These are phyloP conservation scores for Cordyceps javanica DNA, from an alignment of 2,329 filamentous ascomycete species.

Conservation along the genomic window DNA sequence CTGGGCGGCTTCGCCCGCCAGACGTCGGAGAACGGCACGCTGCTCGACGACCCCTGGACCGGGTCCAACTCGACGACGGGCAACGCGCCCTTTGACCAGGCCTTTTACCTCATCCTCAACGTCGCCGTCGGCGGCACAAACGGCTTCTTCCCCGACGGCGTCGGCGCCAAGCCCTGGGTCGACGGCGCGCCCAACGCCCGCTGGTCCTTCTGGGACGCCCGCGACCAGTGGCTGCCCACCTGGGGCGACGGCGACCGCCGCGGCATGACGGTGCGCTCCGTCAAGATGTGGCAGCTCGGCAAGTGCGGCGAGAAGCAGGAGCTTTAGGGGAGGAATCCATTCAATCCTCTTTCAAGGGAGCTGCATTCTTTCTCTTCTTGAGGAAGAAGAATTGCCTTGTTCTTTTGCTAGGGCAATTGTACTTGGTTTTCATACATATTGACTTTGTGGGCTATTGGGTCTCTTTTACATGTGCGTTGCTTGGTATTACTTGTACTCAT, in stretches of 20 bases:
- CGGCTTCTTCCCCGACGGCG: slow-evolving; percentile 41
- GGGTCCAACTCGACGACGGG: slow-evolving; percentile 27
- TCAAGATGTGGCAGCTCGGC: slow-evolving; percentile 42
- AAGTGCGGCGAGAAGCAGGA: slow-evolving; percentile 10
- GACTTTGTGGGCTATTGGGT: no score
- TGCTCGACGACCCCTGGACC: slow-evolving; percentile 39
- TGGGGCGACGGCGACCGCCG: slow-evolving; percentile 37
- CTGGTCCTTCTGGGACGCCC: slow-evolving; percentile 37
- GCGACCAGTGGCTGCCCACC: slow-evolving; percentile 37
- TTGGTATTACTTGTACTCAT: no score
- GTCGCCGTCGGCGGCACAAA: slow-evolving; percentile 44
- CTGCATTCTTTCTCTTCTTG: neutral
- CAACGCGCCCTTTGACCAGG: slow-evolving; percentile 46
- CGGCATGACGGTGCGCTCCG: slow-evolving; percentile 40
- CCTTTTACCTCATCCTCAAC: slow-evolving; percentile 45
- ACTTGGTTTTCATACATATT: no score
- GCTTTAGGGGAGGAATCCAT: no score
- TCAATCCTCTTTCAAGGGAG: neutral
- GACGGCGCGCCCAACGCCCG: slow-evolving; percentile 33
- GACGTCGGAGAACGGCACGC: slow-evolving; percentile 34
- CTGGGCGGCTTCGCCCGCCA: slow-evolving; percentile 34
- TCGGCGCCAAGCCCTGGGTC: slow-evolving; percentile 41
- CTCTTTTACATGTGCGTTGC: no score
- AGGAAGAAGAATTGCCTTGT: no score
- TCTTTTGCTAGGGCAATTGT: no score